Percentiles rank a stretch among this genome's conserved stretches.
phyloP scores from a whole-genome alignment of 108 stramenopile genomes.

The Cyclotella cryptica region DNA sequence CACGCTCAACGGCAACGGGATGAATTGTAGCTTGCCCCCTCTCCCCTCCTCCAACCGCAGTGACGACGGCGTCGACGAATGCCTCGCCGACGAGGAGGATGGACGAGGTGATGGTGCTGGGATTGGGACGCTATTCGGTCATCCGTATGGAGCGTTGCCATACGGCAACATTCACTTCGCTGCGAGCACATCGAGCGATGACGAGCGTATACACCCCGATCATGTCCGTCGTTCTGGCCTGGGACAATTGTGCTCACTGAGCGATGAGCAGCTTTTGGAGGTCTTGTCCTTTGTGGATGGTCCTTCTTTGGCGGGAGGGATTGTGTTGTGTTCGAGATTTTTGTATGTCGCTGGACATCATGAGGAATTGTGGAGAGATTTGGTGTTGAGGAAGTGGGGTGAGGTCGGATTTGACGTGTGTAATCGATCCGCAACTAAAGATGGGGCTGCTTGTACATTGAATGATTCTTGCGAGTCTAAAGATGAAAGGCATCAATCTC shows the following conservation, averaged over 20 bases:
- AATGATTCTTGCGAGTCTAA: constrained; percentile 4
- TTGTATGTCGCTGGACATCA: constrained; percentile 84
- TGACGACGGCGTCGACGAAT: constrained; percentile 3
- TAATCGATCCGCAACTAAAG: constrained; percentile 33
- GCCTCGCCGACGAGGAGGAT: too few relatives aligned
- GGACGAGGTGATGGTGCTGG: too few relatives aligned
- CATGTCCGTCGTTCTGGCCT: constrained; percentile 30
- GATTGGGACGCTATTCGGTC: constrained; percentile 51
- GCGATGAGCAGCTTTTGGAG: constrained; percentile 66
- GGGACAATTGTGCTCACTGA: constrained; percentile 30
- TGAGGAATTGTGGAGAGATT: constrained; percentile 87
- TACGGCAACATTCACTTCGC: constrained; percentile 77
- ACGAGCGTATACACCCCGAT: constrained; percentile 22
- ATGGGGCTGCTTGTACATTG: too few relatives aligned
- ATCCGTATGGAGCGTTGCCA: constrained; percentile 83
- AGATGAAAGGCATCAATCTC: not conserved
- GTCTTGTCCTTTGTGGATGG: constrained; percentile 74
- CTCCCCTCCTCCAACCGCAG: constrained; percentile 24
- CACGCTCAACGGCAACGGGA: constrained; percentile 42
- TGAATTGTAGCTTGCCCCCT: constrained; percentile 39
- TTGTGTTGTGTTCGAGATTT: constrained; percentile 63
- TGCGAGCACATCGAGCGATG: not conserved
- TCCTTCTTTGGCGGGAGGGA: constrained; percentile 24
- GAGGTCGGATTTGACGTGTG: constrained; percentile 30
- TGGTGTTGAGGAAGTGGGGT: constrained; percentile 64